These are phyloP conservation scores for Martiniozyma abietophila DNA, from an alignment of 805 yeast species.

Conservation along the genomic window DNA sequence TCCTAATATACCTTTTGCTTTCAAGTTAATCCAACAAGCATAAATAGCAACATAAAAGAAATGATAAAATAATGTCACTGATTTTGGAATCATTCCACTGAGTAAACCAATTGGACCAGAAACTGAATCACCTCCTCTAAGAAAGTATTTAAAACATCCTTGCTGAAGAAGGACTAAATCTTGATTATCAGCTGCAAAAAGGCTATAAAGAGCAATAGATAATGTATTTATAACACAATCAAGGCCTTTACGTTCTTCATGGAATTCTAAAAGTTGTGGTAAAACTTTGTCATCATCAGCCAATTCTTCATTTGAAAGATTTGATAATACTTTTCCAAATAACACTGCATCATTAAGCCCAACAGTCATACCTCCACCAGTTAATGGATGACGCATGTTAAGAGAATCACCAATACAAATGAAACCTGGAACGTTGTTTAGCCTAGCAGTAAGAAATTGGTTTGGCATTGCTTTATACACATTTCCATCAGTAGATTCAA, in stretches of 20 bases:
- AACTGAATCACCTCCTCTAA: slow-evolving; percentile 74
- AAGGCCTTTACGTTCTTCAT: slow-evolving; percentile 63
- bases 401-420: slow-evolving; percentile 86
- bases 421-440: slow-evolving; percentile 64
- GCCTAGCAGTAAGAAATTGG: slow-evolving; percentile 74
- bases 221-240: slow-evolving; percentile 84
- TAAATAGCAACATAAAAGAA: slow-evolving; percentile 88
- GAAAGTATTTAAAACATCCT: slow-evolving; percentile 86
- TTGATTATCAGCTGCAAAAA: slow-evolving; percentile 78
- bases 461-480: slow-evolving; percentile 86
- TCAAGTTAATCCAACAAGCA: slow-evolving; percentile 61
- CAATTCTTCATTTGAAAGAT: slow-evolving; percentile 44
- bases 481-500: slow-evolving; percentile 32
- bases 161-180: slow-evolving; percentile 62
- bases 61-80: slow-evolving; percentile 67
- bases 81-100: slow-evolving; percentile 72
- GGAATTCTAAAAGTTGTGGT: slow-evolving; percentile 56
- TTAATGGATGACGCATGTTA: slow-evolving; percentile 96
- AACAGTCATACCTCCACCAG: slow-evolving; percentile 99
- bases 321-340: slow-evolving; percentile 53
- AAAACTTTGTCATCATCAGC: slow-evolving; percentile 47
- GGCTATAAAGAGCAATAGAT: slow-evolving; percentile 79
- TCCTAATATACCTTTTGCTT: slow-evolving; percentile 52
- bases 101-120: slow-evolving; percentile 74
- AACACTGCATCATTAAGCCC: slow-evolving; percentile 79